Base-by-base conservation (phyloP, 305 asterid species). In the Fraxinus ornus region DNA sequence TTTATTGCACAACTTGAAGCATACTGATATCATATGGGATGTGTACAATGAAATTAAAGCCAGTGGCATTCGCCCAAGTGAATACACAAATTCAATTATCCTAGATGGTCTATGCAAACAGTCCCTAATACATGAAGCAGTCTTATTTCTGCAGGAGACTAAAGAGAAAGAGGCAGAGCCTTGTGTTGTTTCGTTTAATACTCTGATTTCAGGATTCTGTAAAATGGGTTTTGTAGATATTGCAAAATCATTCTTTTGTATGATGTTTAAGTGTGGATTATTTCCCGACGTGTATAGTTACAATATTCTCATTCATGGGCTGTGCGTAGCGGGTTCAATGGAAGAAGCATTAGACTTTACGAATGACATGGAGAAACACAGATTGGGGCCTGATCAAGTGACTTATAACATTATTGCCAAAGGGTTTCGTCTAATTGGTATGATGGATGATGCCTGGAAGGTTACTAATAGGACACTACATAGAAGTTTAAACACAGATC, bases 221-320 rank as follows among this genome's bases (percentile, higher is more conserved):
- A 90, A 90, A 85, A 80, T 91, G 89, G 97, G 98, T 35, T 87
- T 78, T 70, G 85, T 91, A 44, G 91, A 87, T 84, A n/a, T 85
- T 85, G 92, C 95, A 64, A 91, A 91, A 83, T 92, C 97, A 80
- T 89, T 90, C 76, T 91, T 94, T 68, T 88, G 92, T 85, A 88
- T 81, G 92, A 94, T 94, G 90, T 91, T 86, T 78, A 94, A 95
- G 86, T 80, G 68, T 83, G 99, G 98, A 76, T 79, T 91, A 78
- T 84, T 39, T 85, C 98, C 97, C 22, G 93, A 92, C 84, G 83
- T 44, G 19, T 93, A 91, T 81, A 95, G 94, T 86, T 95, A 88
- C 82, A 95, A 93, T 86, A 91, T 86, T 79, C 92, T 95, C 83
- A 92, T 95, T 86, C 89, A 92, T 37, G 97, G 97, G 74, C 90